Conservation (phyloP, 1,284 basidiomycete genomes). For the Paramarasmius palmivorus region DNA sequence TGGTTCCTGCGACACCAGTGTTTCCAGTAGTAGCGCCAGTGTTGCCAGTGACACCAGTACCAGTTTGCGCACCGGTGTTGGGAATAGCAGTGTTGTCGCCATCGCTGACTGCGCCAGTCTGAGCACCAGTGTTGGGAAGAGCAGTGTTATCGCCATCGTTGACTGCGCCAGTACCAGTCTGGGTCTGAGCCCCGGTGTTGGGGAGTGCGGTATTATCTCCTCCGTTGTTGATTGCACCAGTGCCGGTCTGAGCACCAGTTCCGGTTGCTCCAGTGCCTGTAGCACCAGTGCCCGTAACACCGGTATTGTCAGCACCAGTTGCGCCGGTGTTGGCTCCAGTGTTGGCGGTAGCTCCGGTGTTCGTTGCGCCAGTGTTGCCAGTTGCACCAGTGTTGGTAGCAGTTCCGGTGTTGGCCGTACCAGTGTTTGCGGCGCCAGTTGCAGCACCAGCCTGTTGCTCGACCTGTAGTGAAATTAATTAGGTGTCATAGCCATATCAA, state of each 20-base stretch:
- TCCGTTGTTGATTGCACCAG: slow-evolving; percentile 6
- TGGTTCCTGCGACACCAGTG: not conserved
- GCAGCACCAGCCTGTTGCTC: too few species aligned
- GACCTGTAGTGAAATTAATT: not conserved
- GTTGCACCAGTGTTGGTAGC: not conserved
- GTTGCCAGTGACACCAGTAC: slow-evolving; percentile 9
- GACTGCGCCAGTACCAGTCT: slow-evolving; percentile 5
- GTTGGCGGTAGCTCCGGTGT: too few species aligned
- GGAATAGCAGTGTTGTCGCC: slow-evolving; percentile 5
- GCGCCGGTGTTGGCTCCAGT: too few species aligned
- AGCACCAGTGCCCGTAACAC: too few species aligned
- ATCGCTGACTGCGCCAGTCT: slow-evolving; percentile 6
- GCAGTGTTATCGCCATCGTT: slow-evolving; percentile 2
- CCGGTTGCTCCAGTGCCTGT: slow-evolving; percentile 13
- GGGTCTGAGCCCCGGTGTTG: slow-evolving; percentile 1
- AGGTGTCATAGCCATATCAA: not conserved
- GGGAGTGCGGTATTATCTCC: slow-evolving; percentile 4
- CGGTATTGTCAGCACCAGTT: too few species aligned
- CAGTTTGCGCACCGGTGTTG: slow-evolving; percentile 5
- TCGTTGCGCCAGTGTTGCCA: not conserved
- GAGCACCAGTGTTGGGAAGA: slow-evolving; percentile 10
- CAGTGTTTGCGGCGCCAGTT: not conserved
- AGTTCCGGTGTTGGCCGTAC: not conserved
- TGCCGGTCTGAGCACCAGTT: not conserved
- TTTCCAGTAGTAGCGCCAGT: not conserved